These are phyloP conservation scores for Orbilia brochopaga DNA, from an alignment of 2,329 filamentous ascomycete genomes.

Conservation along the genomic window DNA sequence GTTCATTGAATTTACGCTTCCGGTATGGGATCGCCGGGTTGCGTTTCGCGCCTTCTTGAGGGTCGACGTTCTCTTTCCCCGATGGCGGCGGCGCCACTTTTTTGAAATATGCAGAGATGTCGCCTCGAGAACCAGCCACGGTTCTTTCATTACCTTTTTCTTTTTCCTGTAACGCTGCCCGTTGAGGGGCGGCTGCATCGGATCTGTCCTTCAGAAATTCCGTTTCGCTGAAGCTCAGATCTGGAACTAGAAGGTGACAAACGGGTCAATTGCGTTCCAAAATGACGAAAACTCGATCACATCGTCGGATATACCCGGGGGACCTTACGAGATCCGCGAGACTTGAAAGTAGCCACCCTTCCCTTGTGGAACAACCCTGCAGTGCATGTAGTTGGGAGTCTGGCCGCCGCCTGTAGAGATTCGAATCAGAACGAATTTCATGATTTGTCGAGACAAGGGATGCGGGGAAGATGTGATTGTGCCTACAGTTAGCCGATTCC, in stretches of 20 bases:
- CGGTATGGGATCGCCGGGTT: neutral
- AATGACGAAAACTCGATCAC: neutral
- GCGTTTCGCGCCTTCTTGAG: neutral
- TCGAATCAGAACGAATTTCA: constrained; percentile 9
- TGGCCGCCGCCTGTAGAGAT: constrained; percentile 16
- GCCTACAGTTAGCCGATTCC: constrained; percentile 30
- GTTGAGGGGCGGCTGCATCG: neutral
- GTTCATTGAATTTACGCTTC: neutral
- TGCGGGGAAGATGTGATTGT: constrained; percentile 29
- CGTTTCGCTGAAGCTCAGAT: constrained; percentile 43
- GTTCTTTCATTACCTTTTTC: constrained; percentile 3
- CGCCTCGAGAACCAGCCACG: neutral
- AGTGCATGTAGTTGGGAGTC: constrained; percentile 23
- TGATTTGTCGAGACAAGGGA: neutral
- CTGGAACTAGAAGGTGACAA: constrained; percentile 24
- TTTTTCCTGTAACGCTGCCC: neutral
- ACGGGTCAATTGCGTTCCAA: constrained; percentile 2
- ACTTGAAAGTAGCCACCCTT: constrained; percentile 25
- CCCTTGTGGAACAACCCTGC: constrained; percentile 42
- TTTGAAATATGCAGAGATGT: constrained; percentile 39
- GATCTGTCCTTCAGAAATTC: constrained; percentile 25
- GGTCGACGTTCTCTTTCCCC: constrained; percentile 21
- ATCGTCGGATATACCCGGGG: neutral
- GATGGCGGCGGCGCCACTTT: constrained; percentile 3
- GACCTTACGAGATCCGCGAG: constrained; percentile 33